Evolutionary conservation across 2,329 filamentous ascomycete genomes (phyloP).

Genomic region (Mariannaea elegans): DNA sequence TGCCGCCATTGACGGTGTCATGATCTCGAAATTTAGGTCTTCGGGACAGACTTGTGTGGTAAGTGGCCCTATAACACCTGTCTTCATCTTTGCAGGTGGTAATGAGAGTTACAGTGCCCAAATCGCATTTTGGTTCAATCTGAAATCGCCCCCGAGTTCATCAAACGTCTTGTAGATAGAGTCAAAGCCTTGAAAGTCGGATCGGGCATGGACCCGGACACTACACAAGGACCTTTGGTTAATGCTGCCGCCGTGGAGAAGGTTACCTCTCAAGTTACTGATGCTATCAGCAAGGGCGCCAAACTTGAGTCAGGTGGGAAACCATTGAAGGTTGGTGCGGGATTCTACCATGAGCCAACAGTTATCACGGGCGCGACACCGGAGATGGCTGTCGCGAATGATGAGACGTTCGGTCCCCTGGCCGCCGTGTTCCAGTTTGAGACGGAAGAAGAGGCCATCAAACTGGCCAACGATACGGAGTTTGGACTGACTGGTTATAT

Average conservation of each 20-base stretch:
- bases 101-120: no score
- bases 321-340: slow-evolving; percentile 60
- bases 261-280: slow-evolving; percentile 32
- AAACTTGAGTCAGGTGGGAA: slow-evolving; percentile 66
- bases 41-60: slow-evolving; percentile 12
- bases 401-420: slow-evolving; percentile 77
- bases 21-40: slow-evolving; percentile 6
- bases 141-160: slow-evolving; percentile 65
- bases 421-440: slow-evolving; percentile 73
- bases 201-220: slow-evolving; percentile 59
- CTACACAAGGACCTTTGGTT: slow-evolving; percentile 67
- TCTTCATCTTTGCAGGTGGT: no score
- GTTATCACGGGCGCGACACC: slow-evolving; percentile 71
- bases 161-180: slow-evolving; percentile 55
- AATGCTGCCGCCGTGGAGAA: slow-evolving; percentile 68
- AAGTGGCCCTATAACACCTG: no score
- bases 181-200: slow-evolving; percentile 65
- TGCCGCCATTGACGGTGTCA: neutral
- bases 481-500: slow-evolving; percentile 77
- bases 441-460: slow-evolving; percentile 73
- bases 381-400: slow-evolving; percentile 70
- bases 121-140: slow-evolving; percentile 67
- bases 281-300: slow-evolving; percentile 66
- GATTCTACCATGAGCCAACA: slow-evolving; percentile 72
- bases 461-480: slow-evolving; percentile 69